These are phyloP conservation scores for Sugiyamaella marilandica DNA, from an alignment of 805 yeast species.

Conservation along the genomic window DNA sequence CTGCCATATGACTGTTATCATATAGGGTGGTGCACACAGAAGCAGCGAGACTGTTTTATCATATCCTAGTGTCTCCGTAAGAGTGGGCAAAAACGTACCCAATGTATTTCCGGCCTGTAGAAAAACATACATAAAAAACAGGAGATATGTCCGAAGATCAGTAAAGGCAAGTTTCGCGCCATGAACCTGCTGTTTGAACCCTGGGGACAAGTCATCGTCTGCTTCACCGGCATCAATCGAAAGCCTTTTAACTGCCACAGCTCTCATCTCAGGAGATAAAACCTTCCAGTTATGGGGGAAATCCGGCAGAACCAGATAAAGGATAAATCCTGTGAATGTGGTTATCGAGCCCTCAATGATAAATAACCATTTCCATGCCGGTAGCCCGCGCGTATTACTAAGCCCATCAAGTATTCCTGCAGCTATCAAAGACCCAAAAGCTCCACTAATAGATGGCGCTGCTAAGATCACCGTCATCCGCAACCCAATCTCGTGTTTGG, in stretches of 20 bases:
- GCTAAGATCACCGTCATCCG: slow-evolving; percentile 37
- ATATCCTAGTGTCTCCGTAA: slow-evolving; percentile 42
- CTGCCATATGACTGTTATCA: slow-evolving; percentile 40
- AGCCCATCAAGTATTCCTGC: slow-evolving; percentile 41
- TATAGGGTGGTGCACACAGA: slow-evolving; percentile 45
- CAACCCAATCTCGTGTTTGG: slow-evolving; percentile 35
- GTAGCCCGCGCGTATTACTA: slow-evolving; percentile 35
- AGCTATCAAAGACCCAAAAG: slow-evolving; percentile 37
- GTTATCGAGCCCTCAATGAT: slow-evolving; percentile 42
- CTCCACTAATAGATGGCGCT: slow-evolving; percentile 36
- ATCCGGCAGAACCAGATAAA: slow-evolving; percentile 43
- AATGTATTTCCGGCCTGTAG: slow-evolving; percentile 19
- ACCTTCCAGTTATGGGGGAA: slow-evolving; percentile 41
- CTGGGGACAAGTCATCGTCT: slow-evolving; percentile 7
- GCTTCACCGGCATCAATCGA: slow-evolving; percentile 11
- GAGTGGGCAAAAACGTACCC: slow-evolving; percentile 38
- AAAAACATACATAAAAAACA: slow-evolving; percentile 14
- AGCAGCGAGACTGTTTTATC: slow-evolving; percentile 40
- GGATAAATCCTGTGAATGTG: slow-evolving; percentile 30
- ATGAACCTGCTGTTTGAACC: background rate
- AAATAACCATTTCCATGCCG: slow-evolving; percentile 41
- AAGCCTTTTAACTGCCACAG: slow-evolving; percentile 11
- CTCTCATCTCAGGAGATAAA: slow-evolving; percentile 16
- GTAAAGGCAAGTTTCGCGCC: slow-evolving; percentile 16
- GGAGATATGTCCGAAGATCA: slow-evolving; percentile 22